Base-by-base conservation (phyloP, 1,139 yeast genomes). In the Suhomyces maxii region DNA sequence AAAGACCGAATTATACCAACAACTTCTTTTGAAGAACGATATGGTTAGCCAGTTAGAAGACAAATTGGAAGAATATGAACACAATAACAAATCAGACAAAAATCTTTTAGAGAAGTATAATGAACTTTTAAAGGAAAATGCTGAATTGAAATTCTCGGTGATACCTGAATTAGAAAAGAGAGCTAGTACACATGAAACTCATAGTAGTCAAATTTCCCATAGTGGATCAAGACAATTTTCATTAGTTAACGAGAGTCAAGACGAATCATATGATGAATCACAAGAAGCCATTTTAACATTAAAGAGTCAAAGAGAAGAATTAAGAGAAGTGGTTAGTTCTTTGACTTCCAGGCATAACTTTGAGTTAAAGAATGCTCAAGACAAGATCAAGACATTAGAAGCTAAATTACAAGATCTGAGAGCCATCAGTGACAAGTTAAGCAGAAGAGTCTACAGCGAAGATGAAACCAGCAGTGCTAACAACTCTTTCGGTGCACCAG, bases 231-330 rank as follows among this genome's bases (percentile, higher is more conserved):
- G 58, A 41, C 63, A 55, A 45, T 53, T 64, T 13, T 57, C 66
- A 13, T 54, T 66, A 38, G 60, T 56, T 6, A 51, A 45, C 34
- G 50, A 47, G 8, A 49, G 48, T n/a, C 49, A 48, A 13, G 48
- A 47, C 25, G 50, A 47, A 4, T 47, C 47, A 25, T 57, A 55
- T 38, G 65, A 59, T 37, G 58, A 55, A 39, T 56, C 64, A 7
- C 63, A 61, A 36, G 66, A 63, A 34, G 75, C 71, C 45, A 64
- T 75, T 18, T 50, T 56, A 30, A 61, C 69, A 30, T 63, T 81
- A 49, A 78, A 73, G 50, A 62, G 63, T 14, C 89, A 83, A 61
- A 62, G 85, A 38, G 84, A 82, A 48, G 85, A 80, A 44, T 68
- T 83, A 41, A 68, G 87, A 28, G 85, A 81, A 43, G 83, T 81